These are phyloP conservation scores for Boletus sensibilis DNA, from an alignment of 768 basidiomycete species.

Conservation along the genomic window DNA sequence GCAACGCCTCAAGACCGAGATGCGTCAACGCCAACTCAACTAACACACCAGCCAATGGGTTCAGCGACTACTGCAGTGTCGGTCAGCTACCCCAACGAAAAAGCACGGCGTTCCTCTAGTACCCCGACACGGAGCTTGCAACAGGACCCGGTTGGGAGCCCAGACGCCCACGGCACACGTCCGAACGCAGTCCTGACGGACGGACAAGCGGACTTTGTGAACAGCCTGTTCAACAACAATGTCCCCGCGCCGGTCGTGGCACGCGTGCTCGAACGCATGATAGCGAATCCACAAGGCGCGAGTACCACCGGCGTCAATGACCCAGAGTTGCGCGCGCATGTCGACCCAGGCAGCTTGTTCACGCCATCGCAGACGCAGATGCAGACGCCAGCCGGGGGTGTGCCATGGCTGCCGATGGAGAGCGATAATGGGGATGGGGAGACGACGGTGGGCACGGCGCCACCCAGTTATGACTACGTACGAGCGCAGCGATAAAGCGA, in stretches of 20 bases:
- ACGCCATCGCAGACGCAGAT: not conserved
- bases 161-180: not conserved
- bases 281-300: slow-evolving; percentile 22
- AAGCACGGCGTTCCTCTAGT: not conserved
- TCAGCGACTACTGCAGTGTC: not conserved
- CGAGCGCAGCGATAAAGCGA: slow-evolving; percentile 5
- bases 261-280: slow-evolving; percentile 28
- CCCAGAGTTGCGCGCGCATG: slow-evolving; percentile 10
- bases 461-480: slow-evolving; percentile 25
- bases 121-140: not conserved
- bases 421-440: slow-evolving; percentile 37
- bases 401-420: slow-evolving; percentile 38
- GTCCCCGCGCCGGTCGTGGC: slow-evolving; percentile 27
- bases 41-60: not conserved
- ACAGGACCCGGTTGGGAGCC: not conserved
- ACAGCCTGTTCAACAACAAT: slow-evolving; percentile 25
- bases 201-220: slow-evolving; percentile 27
- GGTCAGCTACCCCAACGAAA: slow-evolving; percentile 13
- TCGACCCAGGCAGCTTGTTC: not conserved
- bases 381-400: not conserved
- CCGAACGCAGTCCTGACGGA: slow-evolving; percentile 14
- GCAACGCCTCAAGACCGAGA: not conserved
- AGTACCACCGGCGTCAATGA: slow-evolving; percentile 2
- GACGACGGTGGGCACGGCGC: slow-evolving; percentile 27
- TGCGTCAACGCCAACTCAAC: not conserved